Evolutionary conservation across 805 yeast species (phyloP).

Genomic region (Candida lessepsii): DNA sequence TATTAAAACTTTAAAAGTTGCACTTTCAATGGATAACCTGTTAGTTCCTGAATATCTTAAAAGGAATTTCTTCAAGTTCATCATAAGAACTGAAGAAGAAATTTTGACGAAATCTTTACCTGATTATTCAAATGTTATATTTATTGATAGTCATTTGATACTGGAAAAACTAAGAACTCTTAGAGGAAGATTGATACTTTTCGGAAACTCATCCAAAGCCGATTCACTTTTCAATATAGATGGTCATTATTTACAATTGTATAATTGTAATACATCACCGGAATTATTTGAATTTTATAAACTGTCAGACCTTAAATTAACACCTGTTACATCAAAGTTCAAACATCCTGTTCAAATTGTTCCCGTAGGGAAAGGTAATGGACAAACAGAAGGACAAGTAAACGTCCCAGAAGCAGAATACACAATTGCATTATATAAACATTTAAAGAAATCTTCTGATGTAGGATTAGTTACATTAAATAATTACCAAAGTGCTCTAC

Average conservation of each 20-base stretch:
- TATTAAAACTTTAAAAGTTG: not conserved
- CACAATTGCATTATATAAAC: slow-evolving; percentile 6
- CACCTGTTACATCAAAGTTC: not conserved
- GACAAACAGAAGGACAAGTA: slow-evolving; percentile 5
- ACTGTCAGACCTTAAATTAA: not conserved
- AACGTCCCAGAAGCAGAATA: slow-evolving; percentile 13
- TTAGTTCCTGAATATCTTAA: not conserved
- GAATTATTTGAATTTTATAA: slow-evolving; percentile 7
- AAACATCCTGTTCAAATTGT: slow-evolving; percentile 1
- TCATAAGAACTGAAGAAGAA: slow-evolving; percentile 6
- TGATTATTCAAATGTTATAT: not conserved
- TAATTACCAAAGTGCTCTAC: slow-evolving; percentile 12
- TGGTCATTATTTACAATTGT: not conserved
- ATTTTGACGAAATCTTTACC: not conserved
- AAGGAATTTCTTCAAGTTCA: slow-evolving; percentile 2
- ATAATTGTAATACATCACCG: not conserved
- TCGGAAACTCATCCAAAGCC: not conserved
- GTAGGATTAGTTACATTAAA: slow-evolving; percentile 11
- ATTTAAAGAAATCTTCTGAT: not conserved
- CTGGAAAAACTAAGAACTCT: not conserved
- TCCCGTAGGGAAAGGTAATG: not conserved
- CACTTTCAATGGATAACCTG: too few species aligned
- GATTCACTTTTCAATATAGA: slow-evolving; percentile 1
- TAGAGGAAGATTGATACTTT: not conserved
- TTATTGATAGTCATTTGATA: slow-evolving; percentile 5